These are phyloP conservation scores for Cercospora beticola DNA, from an alignment of 2,329 filamentous ascomycete genomes.

Conservation along the genomic window DNA sequence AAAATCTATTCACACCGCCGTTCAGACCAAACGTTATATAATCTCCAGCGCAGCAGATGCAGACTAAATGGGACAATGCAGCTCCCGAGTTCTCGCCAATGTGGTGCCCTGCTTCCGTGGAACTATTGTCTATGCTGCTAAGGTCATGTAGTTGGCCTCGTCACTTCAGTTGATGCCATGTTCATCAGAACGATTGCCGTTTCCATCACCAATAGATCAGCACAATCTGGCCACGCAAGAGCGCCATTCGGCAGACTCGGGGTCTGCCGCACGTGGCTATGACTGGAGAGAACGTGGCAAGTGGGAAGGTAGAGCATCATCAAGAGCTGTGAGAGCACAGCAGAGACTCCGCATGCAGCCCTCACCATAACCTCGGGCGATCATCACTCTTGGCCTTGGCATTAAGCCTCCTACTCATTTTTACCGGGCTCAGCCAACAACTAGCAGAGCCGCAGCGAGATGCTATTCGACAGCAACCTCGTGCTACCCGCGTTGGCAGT, in stretches of 20 bases:
- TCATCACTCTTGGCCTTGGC: neutral
- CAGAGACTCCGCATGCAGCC: neutral
- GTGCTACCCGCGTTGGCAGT: neutral
- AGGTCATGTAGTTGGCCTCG: neutral
- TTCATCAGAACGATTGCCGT: neutral
- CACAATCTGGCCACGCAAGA: neutral
- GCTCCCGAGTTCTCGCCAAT: too few relatives aligned
- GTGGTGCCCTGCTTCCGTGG: neutral
- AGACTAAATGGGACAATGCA: neutral
- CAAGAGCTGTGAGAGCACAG: neutral
- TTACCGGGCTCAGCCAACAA: neutral
- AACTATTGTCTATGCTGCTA: neutral
- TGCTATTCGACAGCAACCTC: neutral
- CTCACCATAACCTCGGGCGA: neutral
- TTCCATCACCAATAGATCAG: neutral
- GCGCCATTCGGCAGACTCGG: neutral
- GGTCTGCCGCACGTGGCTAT: neutral
- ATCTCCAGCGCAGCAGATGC: neutral
- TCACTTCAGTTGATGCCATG: neutral
- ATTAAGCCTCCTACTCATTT: neutral
- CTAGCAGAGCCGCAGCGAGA: neutral
- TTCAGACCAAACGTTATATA: neutral
- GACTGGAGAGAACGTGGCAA: neutral
- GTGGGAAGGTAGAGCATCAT: neutral
- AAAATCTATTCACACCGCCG: neutral